Percentiles rank a stretch among this genome's conserved stretches.
phyloP scores from a whole-genome alignment of 352 stramenopile species.

The Phytophthora podocarpi region DNA sequence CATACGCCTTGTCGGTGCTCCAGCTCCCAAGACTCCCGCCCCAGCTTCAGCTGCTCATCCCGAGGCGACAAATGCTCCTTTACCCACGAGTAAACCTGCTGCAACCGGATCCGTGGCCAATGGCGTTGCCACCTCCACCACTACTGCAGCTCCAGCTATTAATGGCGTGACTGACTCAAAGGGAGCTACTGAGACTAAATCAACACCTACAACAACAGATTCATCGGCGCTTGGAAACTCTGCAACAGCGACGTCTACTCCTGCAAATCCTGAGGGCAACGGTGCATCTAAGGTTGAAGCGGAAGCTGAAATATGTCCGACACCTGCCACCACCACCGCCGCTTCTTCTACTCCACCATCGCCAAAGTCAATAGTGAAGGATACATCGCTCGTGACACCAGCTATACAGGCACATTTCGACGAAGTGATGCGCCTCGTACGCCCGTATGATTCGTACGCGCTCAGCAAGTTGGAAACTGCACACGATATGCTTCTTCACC shows the following conservation, averaged over 20 bases:
- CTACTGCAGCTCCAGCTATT: background rate
- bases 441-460: constrained; percentile 76
- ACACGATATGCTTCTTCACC: constrained; percentile 56
- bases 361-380: background rate
- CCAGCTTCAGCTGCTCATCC: background rate
- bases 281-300: constrained; percentile 11
- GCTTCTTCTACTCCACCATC: background rate
- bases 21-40: constrained; percentile 10
- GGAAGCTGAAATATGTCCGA: background rate
- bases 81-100: background rate
- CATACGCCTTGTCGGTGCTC: constrained; percentile 55
- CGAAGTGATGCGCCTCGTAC: constrained; percentile 65
- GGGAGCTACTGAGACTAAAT: background rate
- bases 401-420: constrained; percentile 60
- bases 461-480: constrained; percentile 67
- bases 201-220: background rate
- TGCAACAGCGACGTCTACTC: background rate
- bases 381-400: constrained; percentile 29
- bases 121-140: background rate
- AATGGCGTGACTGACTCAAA: background rate
- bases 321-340: background rate
- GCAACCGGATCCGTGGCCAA: background rate
- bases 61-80: background rate
- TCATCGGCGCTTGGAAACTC: background rate
- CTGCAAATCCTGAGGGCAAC: background rate